phyloP scores from a whole-genome alignment of 257 asterid species.

The Phtheirospermum japonicum region DNA sequence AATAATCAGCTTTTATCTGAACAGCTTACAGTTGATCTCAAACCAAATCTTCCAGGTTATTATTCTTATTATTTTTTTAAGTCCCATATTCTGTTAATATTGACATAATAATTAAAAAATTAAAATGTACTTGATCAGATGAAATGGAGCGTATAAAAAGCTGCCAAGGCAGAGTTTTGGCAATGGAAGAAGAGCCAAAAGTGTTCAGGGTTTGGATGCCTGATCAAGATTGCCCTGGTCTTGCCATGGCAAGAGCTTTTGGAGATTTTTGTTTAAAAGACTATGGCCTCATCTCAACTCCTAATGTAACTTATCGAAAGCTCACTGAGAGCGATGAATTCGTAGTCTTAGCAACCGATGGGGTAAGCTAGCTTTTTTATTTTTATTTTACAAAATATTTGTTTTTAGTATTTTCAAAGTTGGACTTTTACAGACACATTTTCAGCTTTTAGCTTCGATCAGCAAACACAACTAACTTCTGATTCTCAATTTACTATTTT shows the following conservation, averaged over 20 bases:
- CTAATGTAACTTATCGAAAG: constrained; percentile 53
- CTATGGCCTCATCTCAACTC: constrained; percentile 74
- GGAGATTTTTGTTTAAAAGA: constrained; percentile 92
- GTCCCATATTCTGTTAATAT: neutral
- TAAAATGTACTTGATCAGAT: constrained; percentile 32
- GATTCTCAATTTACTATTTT: neutral
- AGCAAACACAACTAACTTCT: neutral
- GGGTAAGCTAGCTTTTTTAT: constrained; percentile 42
- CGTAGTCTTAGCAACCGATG: constrained; percentile 80
- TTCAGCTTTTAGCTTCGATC: too few relatives aligned
- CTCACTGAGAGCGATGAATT: constrained; percentile 67
- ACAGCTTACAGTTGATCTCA: constrained; percentile 80
- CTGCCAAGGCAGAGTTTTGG: constrained; percentile 73
- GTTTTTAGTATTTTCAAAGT: too few relatives aligned
- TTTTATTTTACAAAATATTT: too few relatives aligned
- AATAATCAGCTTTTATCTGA: constrained; percentile 48
- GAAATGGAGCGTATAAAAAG: constrained; percentile 57
- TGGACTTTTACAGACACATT: too few relatives aligned
- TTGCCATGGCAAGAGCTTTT: constrained; percentile 93
- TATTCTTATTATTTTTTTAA: neutral
- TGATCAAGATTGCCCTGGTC: constrained; percentile 87
- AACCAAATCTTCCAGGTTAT: constrained; percentile 78
- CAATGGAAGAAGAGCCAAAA: constrained; percentile 78
- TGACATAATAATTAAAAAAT: neutral
- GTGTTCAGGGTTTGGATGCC: constrained; percentile 90